Evolutionary conservation across 2,329 filamentous ascomycete genomes (phyloP).

Genomic region (Pseudocercospora musae): DNA sequence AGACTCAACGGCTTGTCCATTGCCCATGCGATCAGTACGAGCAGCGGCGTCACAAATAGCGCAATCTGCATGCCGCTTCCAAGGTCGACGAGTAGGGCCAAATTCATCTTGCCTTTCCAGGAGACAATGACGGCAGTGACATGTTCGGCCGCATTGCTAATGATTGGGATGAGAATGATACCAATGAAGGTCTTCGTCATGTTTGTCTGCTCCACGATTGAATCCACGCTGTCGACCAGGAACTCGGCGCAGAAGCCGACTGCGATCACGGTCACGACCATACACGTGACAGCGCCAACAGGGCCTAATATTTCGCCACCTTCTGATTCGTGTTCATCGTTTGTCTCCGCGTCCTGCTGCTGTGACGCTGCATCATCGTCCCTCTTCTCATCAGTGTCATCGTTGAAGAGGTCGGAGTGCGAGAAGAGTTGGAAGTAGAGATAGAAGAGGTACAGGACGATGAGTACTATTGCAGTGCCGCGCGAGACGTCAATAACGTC

Average conservation of each 20-base stretch:
- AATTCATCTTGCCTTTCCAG: constrained; percentile 56
- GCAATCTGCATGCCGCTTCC: constrained; percentile 55
- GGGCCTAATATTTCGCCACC: constrained; percentile 44
- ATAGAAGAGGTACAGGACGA: constrained; percentile 53
- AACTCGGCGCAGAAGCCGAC: constrained; percentile 52
- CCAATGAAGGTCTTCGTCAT: constrained; percentile 57
- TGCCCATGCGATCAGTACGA: constrained; percentile 56
- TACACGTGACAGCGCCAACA: constrained; percentile 42
- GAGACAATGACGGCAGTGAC: constrained; percentile 55
- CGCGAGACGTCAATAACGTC: constrained; percentile 51
- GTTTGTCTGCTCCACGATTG: constrained; percentile 48
- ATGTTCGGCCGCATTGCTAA: constrained; percentile 56
- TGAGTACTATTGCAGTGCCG: constrained; percentile 51
- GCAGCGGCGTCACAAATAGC: constrained; percentile 55
- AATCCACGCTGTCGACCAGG: constrained; percentile 53
- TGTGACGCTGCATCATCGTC: constrained; percentile 29
- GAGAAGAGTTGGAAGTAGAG: constrained; percentile 54
- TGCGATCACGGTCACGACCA: constrained; percentile 46
- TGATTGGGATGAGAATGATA: constrained; percentile 54
- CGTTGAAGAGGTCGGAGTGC: constrained; percentile 47
- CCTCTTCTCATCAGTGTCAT: constrained; percentile 32
- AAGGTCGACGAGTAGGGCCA: constrained; percentile 54
- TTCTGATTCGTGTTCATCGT: background rate
- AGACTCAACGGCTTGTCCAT: constrained; percentile 57
- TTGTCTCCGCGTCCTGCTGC: constrained; percentile 1